Conservation (phyloP, 2,329 filamentous ascomycete species). For the Gremmenia infestans region DNA sequence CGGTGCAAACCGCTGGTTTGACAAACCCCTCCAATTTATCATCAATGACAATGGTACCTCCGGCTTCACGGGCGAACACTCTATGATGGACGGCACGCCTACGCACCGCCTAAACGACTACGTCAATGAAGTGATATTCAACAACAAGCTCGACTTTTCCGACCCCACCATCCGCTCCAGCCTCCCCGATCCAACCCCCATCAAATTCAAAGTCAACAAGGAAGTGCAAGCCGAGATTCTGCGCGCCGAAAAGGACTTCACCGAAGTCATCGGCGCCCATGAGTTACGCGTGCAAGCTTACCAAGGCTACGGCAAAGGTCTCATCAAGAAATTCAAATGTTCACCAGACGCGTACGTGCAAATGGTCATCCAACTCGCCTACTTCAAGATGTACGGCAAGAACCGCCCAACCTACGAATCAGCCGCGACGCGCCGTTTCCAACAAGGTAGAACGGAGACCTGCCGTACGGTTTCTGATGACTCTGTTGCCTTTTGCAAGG, state of each 20-base stretch:
- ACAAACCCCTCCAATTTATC: conserved; percentile 98
- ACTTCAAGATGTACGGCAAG: conserved; percentile 98
- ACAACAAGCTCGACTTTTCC: conserved; percentile 88
- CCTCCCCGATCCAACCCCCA: conserved; percentile 71
- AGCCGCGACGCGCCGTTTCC: conserved; percentile 89
- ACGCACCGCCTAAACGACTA: conserved; percentile 97
- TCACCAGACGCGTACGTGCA: conserved; percentile 96
- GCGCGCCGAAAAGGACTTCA: conserved; percentile 73
- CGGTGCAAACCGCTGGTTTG: conserved; percentile 91
- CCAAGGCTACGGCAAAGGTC: conserved; percentile 93
- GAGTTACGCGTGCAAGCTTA: conserved; percentile 92
- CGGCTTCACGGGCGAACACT: conserved; percentile 97
- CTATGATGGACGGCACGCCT: conserved; percentile 99
- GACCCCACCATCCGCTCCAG: conserved; percentile 72
- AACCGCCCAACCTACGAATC: conserved; percentile 98
- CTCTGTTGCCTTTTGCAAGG: conserved; percentile 81
- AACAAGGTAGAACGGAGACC: conserved; percentile 93
- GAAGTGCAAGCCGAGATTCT: conserved; percentile 74
- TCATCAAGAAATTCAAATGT: conserved; percentile 99
- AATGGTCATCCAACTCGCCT: conserved; percentile 97
- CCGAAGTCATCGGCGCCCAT: conserved; percentile 75
- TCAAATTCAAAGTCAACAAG: conserved; percentile 74
- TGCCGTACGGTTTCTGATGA: conserved; percentile 90
- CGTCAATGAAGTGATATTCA: conserved; percentile 85
- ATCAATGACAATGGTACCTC: conserved; percentile 96